phyloP scores from a whole-genome alignment of 257 asterid genomes.

The Solanum etuberosum region DNA sequence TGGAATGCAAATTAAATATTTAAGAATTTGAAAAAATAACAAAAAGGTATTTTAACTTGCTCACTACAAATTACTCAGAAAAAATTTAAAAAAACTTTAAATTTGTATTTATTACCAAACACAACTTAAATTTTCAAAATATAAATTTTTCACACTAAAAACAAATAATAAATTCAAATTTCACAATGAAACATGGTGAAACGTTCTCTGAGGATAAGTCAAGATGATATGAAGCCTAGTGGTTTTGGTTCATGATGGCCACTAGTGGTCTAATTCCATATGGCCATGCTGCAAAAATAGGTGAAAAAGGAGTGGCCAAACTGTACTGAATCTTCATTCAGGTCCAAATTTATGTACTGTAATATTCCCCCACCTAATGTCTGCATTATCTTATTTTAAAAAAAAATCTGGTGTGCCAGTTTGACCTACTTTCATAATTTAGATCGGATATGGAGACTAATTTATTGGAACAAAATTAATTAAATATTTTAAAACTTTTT shows the following conservation, averaged over 20 bases:
- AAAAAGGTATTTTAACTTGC: background rate
- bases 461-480: background rate
- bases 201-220: background rate
- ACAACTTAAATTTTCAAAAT: background rate
- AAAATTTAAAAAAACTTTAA: accelerated
- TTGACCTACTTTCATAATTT: background rate
- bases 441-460: background rate
- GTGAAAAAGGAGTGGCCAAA: background rate
- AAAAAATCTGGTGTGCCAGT: background rate
- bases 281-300: background rate
- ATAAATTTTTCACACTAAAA: background rate
- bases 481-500: background rate
- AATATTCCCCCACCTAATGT: background rate
- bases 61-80: background rate
- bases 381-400: background rate
- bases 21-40: background rate
- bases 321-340: background rate
- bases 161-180: background rate
- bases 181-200: accelerated
- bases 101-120: background rate
- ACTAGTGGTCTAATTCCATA: background rate
- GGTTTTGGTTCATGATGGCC: background rate
- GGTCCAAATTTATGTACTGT: background rate
- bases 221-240: background rate
- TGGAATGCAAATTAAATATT: background rate